Percentiles rank a stretch among this genome's conserved stretches.
Evolutionary conservation across 2,329 filamentous ascomycete species (phyloP).

Genomic region (Nannizziopsis arthrosporioides): DNA sequence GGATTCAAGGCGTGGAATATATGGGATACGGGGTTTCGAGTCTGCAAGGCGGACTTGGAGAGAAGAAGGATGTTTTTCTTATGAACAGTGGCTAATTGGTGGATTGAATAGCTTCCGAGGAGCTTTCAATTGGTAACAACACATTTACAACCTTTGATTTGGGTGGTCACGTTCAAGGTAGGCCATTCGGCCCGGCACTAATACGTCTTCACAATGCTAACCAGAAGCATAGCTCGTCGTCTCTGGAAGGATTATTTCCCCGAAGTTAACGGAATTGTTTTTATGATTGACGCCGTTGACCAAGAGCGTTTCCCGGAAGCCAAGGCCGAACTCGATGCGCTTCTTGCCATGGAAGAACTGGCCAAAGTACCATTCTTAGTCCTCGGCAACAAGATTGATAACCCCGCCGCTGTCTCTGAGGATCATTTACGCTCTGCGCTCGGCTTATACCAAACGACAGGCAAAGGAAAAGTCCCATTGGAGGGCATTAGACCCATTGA

Average conservation of each 20-base stretch:
- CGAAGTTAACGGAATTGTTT: constrained; percentile 91
- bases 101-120: constrained; percentile 60
- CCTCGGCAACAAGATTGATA: constrained; percentile 98
- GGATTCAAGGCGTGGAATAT: neutral
- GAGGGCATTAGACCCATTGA: constrained; percentile 92
- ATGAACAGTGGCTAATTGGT: neutral
- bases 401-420: constrained; percentile 88
- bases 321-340: constrained; percentile 91
- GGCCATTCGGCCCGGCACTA: constrained; percentile 26
- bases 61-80: neutral
- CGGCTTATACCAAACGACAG: constrained; percentile 89
- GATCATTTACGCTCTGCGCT: constrained; percentile 87
- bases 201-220: constrained; percentile 12
- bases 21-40: neutral
- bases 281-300: constrained; percentile 95
- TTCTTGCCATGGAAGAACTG: constrained; percentile 93
- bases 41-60: neutral
- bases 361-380: constrained; percentile 91
- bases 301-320: constrained; percentile 87
- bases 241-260: constrained; percentile 97
- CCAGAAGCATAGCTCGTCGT: constrained; percentile 55
- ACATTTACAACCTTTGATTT: constrained; percentile 92
- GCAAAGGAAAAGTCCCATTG: constrained; percentile 85
- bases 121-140: constrained; percentile 83
- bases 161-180: constrained; percentile 82